Percentiles rank a stretch among this genome's conserved stretches.
Conservation (phyloP, 2,329 filamentous ascomycete genomes). For the Talaromyces sp. region DNA sequence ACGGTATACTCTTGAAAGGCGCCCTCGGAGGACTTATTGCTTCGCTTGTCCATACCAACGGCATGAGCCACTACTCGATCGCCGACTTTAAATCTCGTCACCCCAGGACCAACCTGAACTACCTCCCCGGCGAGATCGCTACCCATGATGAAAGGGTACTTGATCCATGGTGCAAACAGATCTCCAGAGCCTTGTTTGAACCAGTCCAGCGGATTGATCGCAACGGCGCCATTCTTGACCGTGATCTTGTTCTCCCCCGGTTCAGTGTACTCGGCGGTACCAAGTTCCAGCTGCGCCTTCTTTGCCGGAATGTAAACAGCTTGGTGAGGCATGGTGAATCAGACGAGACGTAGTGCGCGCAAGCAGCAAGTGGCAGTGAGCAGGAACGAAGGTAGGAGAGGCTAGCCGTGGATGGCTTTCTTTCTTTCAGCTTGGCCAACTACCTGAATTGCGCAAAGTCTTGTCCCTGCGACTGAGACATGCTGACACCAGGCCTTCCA, state of each 20-base stretch:
- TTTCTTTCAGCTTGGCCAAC: background rate
- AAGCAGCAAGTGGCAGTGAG: background rate
- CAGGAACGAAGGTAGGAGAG: background rate
- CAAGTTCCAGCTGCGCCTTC: background rate
- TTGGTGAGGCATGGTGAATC: background rate
- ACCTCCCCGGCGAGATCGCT: constrained; percentile 29
- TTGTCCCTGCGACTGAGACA: background rate
- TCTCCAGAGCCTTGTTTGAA: constrained; percentile 17
- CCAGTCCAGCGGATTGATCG: constrained; percentile 4
- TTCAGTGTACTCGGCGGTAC: background rate
- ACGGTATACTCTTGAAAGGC: background rate
- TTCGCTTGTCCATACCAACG: background rate
- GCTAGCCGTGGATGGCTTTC: background rate
- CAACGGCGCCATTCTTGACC: background rate
- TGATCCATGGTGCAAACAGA: constrained; percentile 16
- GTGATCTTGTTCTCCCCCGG: background rate
- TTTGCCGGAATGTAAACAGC: constrained; percentile 21
- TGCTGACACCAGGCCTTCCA: background rate
- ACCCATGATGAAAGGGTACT: constrained; percentile 25
- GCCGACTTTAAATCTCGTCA: constrained; percentile 25
- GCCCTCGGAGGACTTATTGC: background rate
- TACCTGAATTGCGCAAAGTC: background rate
- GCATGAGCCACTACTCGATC: constrained; percentile 26
- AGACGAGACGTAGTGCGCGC: background rate
- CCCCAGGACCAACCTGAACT: constrained; percentile 25